These are phyloP conservation scores for Kwoniella pini DNA, from an alignment of 768 basidiomycete species.

Conservation along the genomic window DNA sequence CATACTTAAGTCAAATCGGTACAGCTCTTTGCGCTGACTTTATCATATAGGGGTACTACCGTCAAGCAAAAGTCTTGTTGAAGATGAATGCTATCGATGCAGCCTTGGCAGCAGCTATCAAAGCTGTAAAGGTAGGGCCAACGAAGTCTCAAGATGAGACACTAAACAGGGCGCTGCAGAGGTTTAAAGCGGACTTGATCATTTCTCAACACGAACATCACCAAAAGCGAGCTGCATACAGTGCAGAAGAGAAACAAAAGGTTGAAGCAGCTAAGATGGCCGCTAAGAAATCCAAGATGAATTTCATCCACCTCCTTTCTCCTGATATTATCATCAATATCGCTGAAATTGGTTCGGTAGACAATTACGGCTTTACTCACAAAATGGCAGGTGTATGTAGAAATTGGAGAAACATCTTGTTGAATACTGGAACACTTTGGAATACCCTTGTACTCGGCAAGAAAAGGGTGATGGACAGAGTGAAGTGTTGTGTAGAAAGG, in stretches of 20 bases:
- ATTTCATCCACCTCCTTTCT: slow-evolving; percentile 13
- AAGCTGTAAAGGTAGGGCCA: slow-evolving; percentile 6
- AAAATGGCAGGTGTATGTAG: slow-evolving; percentile 21
- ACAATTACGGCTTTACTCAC: slow-evolving; percentile 1
- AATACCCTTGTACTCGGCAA: slow-evolving; percentile 13
- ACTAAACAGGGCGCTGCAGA: neutral
- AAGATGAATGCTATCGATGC: neutral
- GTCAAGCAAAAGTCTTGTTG: slow-evolving; percentile 1
- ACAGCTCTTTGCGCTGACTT: neutral
- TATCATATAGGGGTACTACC: slow-evolving; percentile 9
- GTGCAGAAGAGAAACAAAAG: neutral
- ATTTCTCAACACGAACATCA: slow-evolving; percentile 6
- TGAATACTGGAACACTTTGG: slow-evolving; percentile 16
- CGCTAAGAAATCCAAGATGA: slow-evolving; percentile 7
- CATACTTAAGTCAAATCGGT: neutral
- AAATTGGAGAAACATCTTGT: slow-evolving; percentile 17
- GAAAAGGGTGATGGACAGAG: slow-evolving; percentile 10
- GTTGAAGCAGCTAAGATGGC: neutral
- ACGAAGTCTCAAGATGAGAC: neutral
- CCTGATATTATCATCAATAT: slow-evolving; percentile 22
- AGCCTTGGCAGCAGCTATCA: neutral
- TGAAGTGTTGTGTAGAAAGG: neutral
- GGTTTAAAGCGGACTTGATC: slow-evolving; percentile 2
- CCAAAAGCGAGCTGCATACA: neutral
- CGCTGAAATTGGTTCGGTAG: slow-evolving; percentile 14